These are phyloP conservation scores for Byssothecium circinans DNA, from an alignment of 2,329 filamentous ascomycete species.

Conservation along the genomic window DNA sequence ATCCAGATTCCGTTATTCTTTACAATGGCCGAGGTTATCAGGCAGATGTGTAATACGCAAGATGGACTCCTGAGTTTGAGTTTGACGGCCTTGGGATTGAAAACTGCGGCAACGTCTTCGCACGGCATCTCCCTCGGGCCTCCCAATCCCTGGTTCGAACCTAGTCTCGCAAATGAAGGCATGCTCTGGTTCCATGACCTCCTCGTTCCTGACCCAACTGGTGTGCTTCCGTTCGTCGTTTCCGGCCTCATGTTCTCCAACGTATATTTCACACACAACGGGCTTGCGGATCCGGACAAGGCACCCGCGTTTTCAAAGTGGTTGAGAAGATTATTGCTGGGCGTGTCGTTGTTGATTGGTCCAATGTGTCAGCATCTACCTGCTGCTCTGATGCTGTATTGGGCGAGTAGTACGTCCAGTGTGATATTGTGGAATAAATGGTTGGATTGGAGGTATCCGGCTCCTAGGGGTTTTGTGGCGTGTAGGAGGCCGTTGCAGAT, in stretches of 20 bases:
- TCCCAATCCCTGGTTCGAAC: slow-evolving; percentile 46
- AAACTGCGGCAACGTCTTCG: not conserved
- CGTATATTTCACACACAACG: slow-evolving; percentile 39
- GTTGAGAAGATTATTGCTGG: slow-evolving; percentile 30
- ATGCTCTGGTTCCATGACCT: slow-evolving; percentile 64
- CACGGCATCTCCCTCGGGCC: slow-evolving; percentile 10
- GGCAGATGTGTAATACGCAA: slow-evolving; percentile 37
- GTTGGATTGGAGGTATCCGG: slow-evolving; percentile 35
- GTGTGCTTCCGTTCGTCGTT: slow-evolving; percentile 53
- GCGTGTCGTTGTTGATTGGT: slow-evolving; percentile 34
- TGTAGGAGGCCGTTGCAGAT: slow-evolving; percentile 35
- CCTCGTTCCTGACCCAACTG: slow-evolving; percentile 54
- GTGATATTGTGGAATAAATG: slow-evolving; percentile 39
- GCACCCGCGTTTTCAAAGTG: slow-evolving; percentile 14
- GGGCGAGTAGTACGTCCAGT: slow-evolving; percentile 38
- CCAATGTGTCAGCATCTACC: slow-evolving; percentile 41
- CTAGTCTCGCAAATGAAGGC: slow-evolving; percentile 58
- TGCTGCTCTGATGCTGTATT: slow-evolving; percentile 47
- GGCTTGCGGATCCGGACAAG: slow-evolving; percentile 12
- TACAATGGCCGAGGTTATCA: slow-evolving; percentile 39
- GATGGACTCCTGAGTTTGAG: slow-evolving; percentile 34
- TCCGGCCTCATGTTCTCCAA: slow-evolving; percentile 54
- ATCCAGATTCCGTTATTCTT: slow-evolving; percentile 42
- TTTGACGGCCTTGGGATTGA: slow-evolving; percentile 11
- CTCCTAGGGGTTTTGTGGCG: slow-evolving; percentile 22